Evolutionary conservation across 805 yeast species (phyloP), one percentile per base, ranked within the genome.

Genomic region (Metschnikowia matae): DNA sequence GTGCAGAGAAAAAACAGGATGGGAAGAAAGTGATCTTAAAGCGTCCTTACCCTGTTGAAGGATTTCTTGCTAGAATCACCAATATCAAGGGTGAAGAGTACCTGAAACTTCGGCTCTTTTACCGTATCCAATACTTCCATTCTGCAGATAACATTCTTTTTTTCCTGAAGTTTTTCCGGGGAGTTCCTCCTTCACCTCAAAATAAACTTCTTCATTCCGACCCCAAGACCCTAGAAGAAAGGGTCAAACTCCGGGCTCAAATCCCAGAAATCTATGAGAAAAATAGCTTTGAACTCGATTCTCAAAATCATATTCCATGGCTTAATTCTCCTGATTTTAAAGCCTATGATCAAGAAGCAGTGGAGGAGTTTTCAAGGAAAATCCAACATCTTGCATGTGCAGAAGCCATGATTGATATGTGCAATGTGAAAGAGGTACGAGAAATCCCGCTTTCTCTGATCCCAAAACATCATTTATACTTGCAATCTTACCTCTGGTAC

Each of bases 41-140:
- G 44, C 46, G 96, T 86, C 97, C 97, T 0, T 47, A 68, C 0
- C 84, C 96, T 0, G 65, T 89, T 8, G 98, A 92, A 67, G 98
- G 98, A 0, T 90, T 87, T 62, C 64, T 91, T 18, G 69, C 80
- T 2, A 74, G 84, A 45, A 62, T 85, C 31, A 75, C 84, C 0
- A 74, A 80, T 40, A 72, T 78, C 50, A 61, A 65, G 5, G 89
- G 89, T 0, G 62, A 58, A 54, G 59, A 65, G 56, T 52, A 66
- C 61, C 51, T 66, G 47, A 50, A 73, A 8, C 60, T 74, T 4
- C 70, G 74, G 32, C 66, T 77, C 33, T 76, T 79, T 48, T 76
- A 75, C 56, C 81, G 78, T 49, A 66, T 84, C 40, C 76, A 76
- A 52, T 91, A 90, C 65, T 79, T 86, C 54, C 81, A 72, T 59